Evolutionary conservation across 2,329 filamentous ascomycete species (phyloP), one percentile per base, ranked within the genome.

Genomic region (Fusarium mangiferae): DNA sequence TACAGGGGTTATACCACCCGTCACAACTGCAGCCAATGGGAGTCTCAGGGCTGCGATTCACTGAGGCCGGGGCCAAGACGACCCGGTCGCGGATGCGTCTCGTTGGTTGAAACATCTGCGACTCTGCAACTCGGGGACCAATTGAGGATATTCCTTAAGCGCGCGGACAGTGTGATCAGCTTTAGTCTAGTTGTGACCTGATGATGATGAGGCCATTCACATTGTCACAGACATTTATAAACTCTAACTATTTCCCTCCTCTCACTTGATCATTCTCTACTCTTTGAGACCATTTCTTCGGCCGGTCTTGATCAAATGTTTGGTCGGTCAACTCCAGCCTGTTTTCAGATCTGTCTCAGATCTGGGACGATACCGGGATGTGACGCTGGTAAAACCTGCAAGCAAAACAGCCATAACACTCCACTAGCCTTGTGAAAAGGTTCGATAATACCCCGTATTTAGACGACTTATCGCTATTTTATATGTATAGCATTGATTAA

Each of bases 11-110:
- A 7, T 7, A 33, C 44, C 52, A 42, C 30, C 68, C 68, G 36
- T 75, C 74, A 76, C 41, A 30, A 15, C 45, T 13, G 2, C 7
- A 17, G 30, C 72, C 72, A 74, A 74, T 74, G 3, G 55, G 6
- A 48, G 9, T 1, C 3, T 11, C 2, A 6, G 22, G 10, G 0
- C 15, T 17, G n/a, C 48, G 35, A 44, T 54, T 60, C 68, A 49
- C 48, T 52, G 38, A 35, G 51, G 67, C 41, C 72, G 68, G 72
- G 72, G 58, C 58, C 46, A 68, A 56, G 68, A 42, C 56, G 26
- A 65, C 55, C 72, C 72, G 72, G 72, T 74, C 72, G 72, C 72
- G 72, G 72, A 74, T 62, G 66, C 72, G 72, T 74, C 72, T 64
- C 72, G 71, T 73, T 74, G 63, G 72, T 60, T 74, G 63, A 63